Evolutionary conservation across 441 rosid genomes (phyloP).

Genomic region (Erodium moschatum): DNA sequence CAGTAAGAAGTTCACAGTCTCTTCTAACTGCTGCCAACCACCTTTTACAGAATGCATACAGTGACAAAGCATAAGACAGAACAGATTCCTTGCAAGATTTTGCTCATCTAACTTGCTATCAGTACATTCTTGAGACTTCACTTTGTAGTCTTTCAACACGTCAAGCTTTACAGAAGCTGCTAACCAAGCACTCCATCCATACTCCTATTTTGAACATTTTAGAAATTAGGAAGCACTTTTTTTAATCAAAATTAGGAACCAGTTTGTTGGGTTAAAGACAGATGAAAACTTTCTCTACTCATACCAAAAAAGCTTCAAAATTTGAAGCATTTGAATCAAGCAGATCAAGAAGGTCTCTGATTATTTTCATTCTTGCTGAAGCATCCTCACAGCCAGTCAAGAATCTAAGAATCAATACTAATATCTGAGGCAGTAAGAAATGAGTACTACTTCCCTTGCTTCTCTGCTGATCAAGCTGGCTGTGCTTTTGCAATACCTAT

Average conservation of each 20-base stretch:
- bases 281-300: conserved; percentile 18
- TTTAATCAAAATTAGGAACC: not conserved
- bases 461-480: conserved; percentile 58
- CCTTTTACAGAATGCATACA: conserved; percentile 77
- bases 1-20: conserved; percentile 75
- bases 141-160: conserved; percentile 50
- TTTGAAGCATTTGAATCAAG: conserved; percentile 89
- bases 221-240: conserved; percentile 22
- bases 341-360: conserved; percentile 73
- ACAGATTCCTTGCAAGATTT: conserved; percentile 60
- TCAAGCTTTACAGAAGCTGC: conserved; percentile 63
- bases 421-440: conserved; percentile 80
- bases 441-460: conserved; percentile 59
- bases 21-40: conserved; percentile 98
- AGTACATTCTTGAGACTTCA: conserved; percentile 34
- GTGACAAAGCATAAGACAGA: conserved; percentile 81
- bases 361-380: conserved; percentile 57
- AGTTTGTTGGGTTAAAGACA: conserved; percentile 11
- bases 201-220: conserved; percentile 45
- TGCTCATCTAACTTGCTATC: conserved; percentile 53
- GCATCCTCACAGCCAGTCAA: conserved; percentile 60
- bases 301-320: conserved; percentile 93
- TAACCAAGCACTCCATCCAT: conserved; percentile 95
- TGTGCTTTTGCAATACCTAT: conserved; percentile 84
- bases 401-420: conserved; percentile 68